Base-by-base conservation (phyloP, 345 rosid species). In the Ceriops tagal region DNA sequence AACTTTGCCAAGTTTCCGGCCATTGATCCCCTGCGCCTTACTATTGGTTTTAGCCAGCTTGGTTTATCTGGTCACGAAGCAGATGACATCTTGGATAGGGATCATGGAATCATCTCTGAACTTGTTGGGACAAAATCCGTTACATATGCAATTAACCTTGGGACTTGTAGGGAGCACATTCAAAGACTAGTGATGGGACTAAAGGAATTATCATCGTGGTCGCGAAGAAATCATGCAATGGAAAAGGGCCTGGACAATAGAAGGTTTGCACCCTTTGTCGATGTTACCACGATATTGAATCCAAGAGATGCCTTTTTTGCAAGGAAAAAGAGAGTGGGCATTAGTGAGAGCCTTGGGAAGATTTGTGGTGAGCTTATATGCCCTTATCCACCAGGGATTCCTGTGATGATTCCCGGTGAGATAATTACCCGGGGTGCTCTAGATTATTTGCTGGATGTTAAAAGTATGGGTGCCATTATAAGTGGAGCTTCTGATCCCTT, bases 241-340 rank as follows among this genome's bases (percentile, higher is more conserved):
- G 63, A 55, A 64, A 62, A 60, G 26, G 56, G 39, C 49, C 32
- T 46, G 26, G 72, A 70, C 55, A 13, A 34, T 65, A 32, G 62
- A 15, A 66, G 28, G 18, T 58, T 73, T 35, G 73, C 46, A 53
- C 86, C 84, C 65, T 84, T 86, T 70, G 53, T 65, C 13, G 85
- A 74, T 30, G 51, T 72, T 32, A 53, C 47, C n/a, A 71, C 71
- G 64, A 66, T 69, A 61, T 66, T 86, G 77, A 84, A 59, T 57
- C 90, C 90, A 1, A 82, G 90, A 66, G 88, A 86, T 32, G 83
- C 90, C 15, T 86, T 86, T 77, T 86, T 84, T 72, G 64, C 79
- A 31, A 61, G 67, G 22, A 86, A 84, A 74, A 80, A 68, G 76
- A 75, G 76, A 65, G 82, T 81, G 72, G 34, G 59, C 3, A 20